phyloP scores from a whole-genome alignment of 169 alveolate species.

The Eimeria necatrix region DNA sequence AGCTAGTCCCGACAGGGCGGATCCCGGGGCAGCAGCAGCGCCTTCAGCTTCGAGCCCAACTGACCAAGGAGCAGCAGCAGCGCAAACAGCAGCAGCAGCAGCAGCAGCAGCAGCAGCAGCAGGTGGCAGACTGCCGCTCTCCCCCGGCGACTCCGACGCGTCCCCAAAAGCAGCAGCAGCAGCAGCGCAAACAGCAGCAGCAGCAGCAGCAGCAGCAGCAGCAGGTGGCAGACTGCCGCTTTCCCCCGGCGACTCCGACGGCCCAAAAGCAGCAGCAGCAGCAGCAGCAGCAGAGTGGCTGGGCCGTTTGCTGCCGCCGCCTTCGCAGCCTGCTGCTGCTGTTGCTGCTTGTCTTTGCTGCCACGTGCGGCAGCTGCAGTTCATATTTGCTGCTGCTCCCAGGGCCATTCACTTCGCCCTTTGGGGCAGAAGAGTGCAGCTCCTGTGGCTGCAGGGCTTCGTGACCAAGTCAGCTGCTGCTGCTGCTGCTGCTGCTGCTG shows the following conservation, averaged over 20 bases:
- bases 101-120: background rate
- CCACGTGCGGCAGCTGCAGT: background rate
- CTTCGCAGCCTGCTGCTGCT: background rate
- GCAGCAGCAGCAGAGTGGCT: background rate
- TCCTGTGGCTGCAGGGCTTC: constrained; percentile 47
- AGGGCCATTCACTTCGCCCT: background rate
- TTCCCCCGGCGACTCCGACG: too few species aligned
- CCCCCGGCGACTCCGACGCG: background rate
- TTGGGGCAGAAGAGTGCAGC: background rate
- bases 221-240: background rate
- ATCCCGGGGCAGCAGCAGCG: background rate
- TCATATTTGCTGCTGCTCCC: background rate
- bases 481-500: constrained; percentile 22
- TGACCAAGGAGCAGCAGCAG: background rate
- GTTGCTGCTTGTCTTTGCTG: background rate
- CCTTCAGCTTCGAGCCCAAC: background rate
- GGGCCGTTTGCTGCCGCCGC: background rate
- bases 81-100: background rate
- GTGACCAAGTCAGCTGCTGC: background rate
- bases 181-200: constrained; percentile 48
- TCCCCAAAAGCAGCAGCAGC: background rate
- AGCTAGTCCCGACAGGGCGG: background rate
- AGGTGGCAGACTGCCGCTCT: background rate
- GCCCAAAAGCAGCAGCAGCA: constrained; percentile 20
- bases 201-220: constrained; percentile 13